Percentiles rank a stretch among this genome's conserved stretches.
phyloP scores from a whole-genome alignment of 73 alveolate genomes.

The Stentor roeselii region DNA sequence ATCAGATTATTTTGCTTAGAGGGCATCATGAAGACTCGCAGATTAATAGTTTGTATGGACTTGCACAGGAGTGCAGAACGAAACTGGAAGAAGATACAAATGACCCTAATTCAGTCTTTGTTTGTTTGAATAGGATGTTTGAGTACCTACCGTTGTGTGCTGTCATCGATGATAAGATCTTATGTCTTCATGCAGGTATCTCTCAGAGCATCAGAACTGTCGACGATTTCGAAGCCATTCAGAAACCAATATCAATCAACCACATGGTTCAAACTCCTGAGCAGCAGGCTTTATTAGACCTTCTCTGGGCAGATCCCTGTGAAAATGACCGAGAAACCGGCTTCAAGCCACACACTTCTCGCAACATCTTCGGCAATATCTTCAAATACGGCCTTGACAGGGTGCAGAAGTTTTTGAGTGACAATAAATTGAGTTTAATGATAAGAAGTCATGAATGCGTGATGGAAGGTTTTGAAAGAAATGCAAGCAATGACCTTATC shows the following conservation, averaged over 20 bases:
- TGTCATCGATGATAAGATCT: slow-evolving; percentile 76
- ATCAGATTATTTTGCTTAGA: slow-evolving; percentile 66
- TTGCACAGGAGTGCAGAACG: slow-evolving; percentile 90
- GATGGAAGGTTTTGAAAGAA: slow-evolving; percentile 94
- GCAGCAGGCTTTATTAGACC: slow-evolving; percentile 81
- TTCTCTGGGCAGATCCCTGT: slow-evolving; percentile 91
- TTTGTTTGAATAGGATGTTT: slow-evolving; percentile 82
- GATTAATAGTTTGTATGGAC: slow-evolving; percentile 67
- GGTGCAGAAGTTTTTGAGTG: slow-evolving; percentile 74
- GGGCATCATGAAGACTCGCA: slow-evolving; percentile 64
- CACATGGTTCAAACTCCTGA: slow-evolving; percentile 82
- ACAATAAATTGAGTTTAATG: slow-evolving; percentile 65
- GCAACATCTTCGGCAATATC: slow-evolving; percentile 51
- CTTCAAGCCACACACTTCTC: slow-evolving; percentile 45
- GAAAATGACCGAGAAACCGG: slow-evolving; percentile 91
- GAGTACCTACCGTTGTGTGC: slow-evolving; percentile 92
- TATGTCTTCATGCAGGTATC: slow-evolving; percentile 94
- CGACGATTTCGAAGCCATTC: slow-evolving; percentile 76
- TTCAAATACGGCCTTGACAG: slow-evolving; percentile 97
- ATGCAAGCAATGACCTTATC: slow-evolving; percentile 87
- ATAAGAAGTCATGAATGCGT: slow-evolving; percentile 96
- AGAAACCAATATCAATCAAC: slow-evolving; percentile 84
- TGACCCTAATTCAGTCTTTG: slow-evolving; percentile 79
- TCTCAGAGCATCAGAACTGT: slow-evolving; percentile 72
- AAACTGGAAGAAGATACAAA: slow-evolving; percentile 94